A percentile compares a stretch with the other conserved stretches of the same genome.
phyloP scores from a whole-genome alignment of 2,329 filamentous ascomycete genomes.

The Daldinia eschscholtzii region DNA sequence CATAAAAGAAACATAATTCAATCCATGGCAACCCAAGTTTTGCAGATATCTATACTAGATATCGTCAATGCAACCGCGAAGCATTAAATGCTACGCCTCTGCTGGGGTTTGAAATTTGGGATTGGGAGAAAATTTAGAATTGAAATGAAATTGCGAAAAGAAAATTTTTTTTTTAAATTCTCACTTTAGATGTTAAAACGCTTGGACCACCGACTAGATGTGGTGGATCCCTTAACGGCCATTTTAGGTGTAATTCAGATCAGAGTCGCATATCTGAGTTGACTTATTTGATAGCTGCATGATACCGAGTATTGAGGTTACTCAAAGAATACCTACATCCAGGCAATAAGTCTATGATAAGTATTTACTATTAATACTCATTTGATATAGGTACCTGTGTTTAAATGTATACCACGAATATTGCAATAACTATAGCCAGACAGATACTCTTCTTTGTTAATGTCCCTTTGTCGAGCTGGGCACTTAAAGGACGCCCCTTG shows the following conservation, averaged over 20 bases:
- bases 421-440: no score
- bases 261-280: slow-evolving; percentile 1
- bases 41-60: not conserved
- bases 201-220: slow-evolving; percentile 32
- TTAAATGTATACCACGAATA: not conserved
- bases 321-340: no score
- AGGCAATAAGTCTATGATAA: no score
- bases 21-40: not conserved
- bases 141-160: slow-evolving; percentile 26
- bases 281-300: no score
- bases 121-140: slow-evolving; percentile 24
- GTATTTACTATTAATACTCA: no score
- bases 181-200: slow-evolving; percentile 17
- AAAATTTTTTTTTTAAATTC: slow-evolving; percentile 38
- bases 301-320: no score
- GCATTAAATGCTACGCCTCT: slow-evolving; percentile 1
- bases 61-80: not conserved
- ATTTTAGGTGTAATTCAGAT: not conserved
- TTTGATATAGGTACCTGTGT: not conserved
- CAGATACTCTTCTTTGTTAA: slow-evolving; percentile 9
- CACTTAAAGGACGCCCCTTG: not conserved
- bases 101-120: slow-evolving; percentile 13
- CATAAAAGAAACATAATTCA: not conserved
- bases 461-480: slow-evolving; percentile 3
- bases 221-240: slow-evolving; percentile 13